Evolutionary conservation across 352 stramenopile genomes (phyloP), one percentile per base, ranked within the genome.

Genomic region (Phytophthora ramorum): DNA sequence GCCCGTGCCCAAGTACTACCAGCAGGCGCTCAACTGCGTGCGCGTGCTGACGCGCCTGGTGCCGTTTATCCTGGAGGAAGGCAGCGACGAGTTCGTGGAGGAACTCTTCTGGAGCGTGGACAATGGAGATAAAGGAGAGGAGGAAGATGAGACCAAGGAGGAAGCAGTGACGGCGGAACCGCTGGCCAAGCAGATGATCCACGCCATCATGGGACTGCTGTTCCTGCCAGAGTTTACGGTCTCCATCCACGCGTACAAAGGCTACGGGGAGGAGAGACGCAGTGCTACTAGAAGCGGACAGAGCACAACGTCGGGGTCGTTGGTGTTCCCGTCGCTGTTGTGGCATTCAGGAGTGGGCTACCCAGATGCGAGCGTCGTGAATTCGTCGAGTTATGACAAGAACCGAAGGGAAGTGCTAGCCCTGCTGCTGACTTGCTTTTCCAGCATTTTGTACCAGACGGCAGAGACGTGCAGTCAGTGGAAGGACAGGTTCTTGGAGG

Each of bases 341-440:
- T 96, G 88, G 88, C 85, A 92, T 46, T 73, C 85, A 0, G 88
- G 88, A 2, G 88, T 96, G 5, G 78, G 85, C 2, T 96, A 94
- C 49, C 88, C 88, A 2, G 88, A 96, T 53, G 83, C 85, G 0
- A 91, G 81, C 43, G 76, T 93, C 8, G 72, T 82, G 8, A 85
- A 90, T 47, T 83, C 88, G 47, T 78, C 75, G 16, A 76, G 70
- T 28, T 95, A 91, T 50, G 96, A 99, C 69, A 96, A 95, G 72
- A 98, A 99, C 81, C 90, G 97, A 41, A 92, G 97, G 63, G 97
- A 99, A 82, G 92, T 99, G 14, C 73, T 99, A 20, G 93, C 97
- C 53, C 75, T 99, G 4, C 71, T 99, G 24, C 73, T 99, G 2
- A 96, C 96, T 20, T 90, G 83, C 46, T 98, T 98, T 60, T 99